phyloP scores from a whole-genome alignment of 306 rosid genomes.

The Mimosa bimucronata region DNA sequence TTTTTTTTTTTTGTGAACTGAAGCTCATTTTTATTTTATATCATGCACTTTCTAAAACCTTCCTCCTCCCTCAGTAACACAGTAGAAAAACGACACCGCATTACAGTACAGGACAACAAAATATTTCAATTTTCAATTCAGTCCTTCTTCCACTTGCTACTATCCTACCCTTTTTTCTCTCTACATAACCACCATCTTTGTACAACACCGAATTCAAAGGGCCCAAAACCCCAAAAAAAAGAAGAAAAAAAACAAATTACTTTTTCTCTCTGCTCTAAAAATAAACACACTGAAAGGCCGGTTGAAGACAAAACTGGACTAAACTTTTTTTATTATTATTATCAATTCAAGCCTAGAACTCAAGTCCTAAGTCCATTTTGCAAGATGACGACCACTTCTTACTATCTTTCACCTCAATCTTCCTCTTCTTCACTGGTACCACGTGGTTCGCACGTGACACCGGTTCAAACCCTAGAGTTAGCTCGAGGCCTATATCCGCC shows the following conservation, averaged over 20 bases:
- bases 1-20: too few relatives aligned
- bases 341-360: constrained; percentile 45
- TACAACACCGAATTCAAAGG: constrained; percentile 37
- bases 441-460: constrained; percentile 54
- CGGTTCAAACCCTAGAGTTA: constrained; percentile 78
- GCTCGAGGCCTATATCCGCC: constrained; percentile 59
- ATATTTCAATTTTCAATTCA: background rate
- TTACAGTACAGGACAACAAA: background rate
- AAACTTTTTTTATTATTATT: background rate
- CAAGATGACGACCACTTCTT: constrained; percentile 31
- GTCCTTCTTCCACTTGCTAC: background rate
- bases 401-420: constrained; percentile 42
- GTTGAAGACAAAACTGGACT: constrained; percentile 45
- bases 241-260: background rate
- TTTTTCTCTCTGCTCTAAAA: constrained; percentile 33
- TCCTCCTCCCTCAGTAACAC: background rate
- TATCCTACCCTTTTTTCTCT: constrained; percentile 9
- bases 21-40: too few relatives aligned
- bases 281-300: constrained; percentile 36
- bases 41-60: background rate
- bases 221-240: background rate
- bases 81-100: background rate
- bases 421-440: constrained; percentile 83
- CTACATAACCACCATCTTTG: constrained; percentile 36
- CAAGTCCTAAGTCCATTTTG: constrained; percentile 57